Conservation (phyloP, 2,329 filamentous ascomycete species). For the Hypoxylon sp. region DNA sequence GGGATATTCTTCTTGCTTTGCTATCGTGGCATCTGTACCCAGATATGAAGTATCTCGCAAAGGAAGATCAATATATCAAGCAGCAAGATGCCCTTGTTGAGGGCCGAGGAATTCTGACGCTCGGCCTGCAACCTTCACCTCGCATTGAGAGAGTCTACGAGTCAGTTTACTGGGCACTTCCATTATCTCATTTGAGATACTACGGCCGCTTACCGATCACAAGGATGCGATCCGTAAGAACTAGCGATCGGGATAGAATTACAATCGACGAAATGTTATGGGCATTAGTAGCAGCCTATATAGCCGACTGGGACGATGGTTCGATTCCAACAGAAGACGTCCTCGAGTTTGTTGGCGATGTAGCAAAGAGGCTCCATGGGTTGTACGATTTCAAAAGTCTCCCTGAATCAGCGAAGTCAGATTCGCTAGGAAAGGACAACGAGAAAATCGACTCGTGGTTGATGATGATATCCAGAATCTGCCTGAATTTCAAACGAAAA, state of each 20-base stretch:
- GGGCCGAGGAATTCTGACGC: conserved; percentile 23
- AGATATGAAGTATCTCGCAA: conserved; percentile 45
- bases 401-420: too few relatives aligned
- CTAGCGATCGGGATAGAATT: conserved; percentile 29
- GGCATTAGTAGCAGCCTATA: conserved; percentile 9
- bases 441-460: conserved; percentile 5
- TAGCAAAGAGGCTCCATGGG: neutral
- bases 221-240: conserved; percentile 22
- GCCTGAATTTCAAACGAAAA: too few relatives aligned
- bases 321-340: conserved; percentile 4
- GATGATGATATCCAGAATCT: conserved; percentile 17
- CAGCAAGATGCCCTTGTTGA: conserved; percentile 19
- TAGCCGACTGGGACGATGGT: conserved; percentile 9
- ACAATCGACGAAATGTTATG: conserved; percentile 11
- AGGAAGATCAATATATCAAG: conserved; percentile 9
- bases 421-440: neutral
- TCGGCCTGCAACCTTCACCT: conserved; percentile 32
- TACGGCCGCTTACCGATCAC: conserved; percentile 27
- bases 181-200: conserved; percentile 33
- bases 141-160: neutral
- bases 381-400: neutral
- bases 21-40: conserved; percentile 57
- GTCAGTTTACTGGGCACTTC: conserved; percentile 36
- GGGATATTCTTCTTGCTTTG: conserved; percentile 52
- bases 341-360: neutral